These are phyloP conservation scores for Domatiomyces catenatus DNA, from an alignment of 2,329 filamentous ascomycete species.

Conservation along the genomic window DNA sequence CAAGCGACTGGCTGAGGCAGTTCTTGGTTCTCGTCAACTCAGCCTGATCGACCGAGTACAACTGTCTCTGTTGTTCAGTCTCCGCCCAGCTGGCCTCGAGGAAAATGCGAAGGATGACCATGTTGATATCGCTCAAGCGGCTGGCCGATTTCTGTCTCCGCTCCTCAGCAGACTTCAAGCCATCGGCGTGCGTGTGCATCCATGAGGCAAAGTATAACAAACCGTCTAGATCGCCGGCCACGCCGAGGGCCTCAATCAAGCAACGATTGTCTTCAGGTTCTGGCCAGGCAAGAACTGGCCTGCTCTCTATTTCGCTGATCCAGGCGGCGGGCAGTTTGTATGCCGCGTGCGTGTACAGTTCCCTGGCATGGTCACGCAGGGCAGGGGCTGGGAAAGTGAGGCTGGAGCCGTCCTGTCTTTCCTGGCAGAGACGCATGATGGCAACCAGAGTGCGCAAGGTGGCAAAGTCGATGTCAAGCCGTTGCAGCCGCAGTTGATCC, in stretches of 20 bases:
- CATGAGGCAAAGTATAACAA: not conserved
- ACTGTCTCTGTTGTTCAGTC: not conserved
- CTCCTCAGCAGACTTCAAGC: not conserved
- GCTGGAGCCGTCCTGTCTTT: not conserved
- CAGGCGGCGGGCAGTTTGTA: not conserved
- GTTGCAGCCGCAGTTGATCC: not conserved
- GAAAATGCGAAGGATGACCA: not conserved
- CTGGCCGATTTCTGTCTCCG: not conserved
- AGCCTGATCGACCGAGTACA: not conserved
- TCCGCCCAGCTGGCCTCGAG: not conserved
- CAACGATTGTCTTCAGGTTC: not conserved
- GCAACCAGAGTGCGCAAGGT: not conserved
- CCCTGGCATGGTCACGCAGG: not conserved
- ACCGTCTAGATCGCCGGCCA: not conserved
- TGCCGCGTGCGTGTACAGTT: not conserved
- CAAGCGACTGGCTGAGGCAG: not conserved
- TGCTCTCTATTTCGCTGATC: not conserved
- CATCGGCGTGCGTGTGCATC: not conserved
- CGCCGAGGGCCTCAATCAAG: not conserved
- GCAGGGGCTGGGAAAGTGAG: not conserved
- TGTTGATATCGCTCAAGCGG: not conserved
- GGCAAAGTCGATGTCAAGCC: not conserved
- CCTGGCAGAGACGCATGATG: not conserved
- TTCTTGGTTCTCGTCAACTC: not conserved
- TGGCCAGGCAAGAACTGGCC: not conserved